Conservation (phyloP, 2,329 filamentous ascomycete species). For the Alternaria solani region DNA sequence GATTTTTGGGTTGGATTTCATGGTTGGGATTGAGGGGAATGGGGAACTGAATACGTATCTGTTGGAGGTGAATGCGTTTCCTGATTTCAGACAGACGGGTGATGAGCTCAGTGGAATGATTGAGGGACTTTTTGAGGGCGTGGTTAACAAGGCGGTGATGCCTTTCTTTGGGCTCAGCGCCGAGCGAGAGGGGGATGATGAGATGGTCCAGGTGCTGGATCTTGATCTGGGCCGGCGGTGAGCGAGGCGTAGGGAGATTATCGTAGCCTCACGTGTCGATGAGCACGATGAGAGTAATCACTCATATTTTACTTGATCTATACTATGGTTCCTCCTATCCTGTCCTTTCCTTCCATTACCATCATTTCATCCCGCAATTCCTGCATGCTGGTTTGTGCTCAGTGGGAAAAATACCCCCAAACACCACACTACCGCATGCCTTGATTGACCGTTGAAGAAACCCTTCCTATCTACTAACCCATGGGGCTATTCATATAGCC, state of each 20-base stretch:
- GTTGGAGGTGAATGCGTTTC: conserved; percentile 94
- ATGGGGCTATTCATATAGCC: background rate
- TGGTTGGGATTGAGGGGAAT: conserved; percentile 66
- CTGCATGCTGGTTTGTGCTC: background rate
- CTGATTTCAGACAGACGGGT: conserved; percentile 94
- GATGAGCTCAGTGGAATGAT: conserved; percentile 75
- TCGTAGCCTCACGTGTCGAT: background rate
- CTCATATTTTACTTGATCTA: conserved; percentile 7
- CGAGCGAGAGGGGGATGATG: conserved; percentile 20
- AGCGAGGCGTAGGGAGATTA: background rate
- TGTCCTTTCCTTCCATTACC: background rate
- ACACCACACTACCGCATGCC: background rate
- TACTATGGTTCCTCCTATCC: conserved; percentile 4
- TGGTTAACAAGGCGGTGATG: conserved; percentile 71
- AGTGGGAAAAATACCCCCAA: background rate
- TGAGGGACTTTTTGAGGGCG: conserved; percentile 76
- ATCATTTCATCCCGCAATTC: background rate
- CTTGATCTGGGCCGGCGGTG: conserved; percentile 55
- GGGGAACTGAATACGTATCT: conserved; percentile 68
- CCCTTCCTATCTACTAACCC: background rate
- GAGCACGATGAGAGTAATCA: background rate
- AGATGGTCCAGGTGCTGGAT: conserved; percentile 55
- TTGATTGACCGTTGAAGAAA: background rate
- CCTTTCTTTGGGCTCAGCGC: conserved; percentile 67
- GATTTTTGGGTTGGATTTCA: conserved; percentile 88